Conservation (phyloP, 805 yeast species). For the Metschnikowia lachancei region DNA sequence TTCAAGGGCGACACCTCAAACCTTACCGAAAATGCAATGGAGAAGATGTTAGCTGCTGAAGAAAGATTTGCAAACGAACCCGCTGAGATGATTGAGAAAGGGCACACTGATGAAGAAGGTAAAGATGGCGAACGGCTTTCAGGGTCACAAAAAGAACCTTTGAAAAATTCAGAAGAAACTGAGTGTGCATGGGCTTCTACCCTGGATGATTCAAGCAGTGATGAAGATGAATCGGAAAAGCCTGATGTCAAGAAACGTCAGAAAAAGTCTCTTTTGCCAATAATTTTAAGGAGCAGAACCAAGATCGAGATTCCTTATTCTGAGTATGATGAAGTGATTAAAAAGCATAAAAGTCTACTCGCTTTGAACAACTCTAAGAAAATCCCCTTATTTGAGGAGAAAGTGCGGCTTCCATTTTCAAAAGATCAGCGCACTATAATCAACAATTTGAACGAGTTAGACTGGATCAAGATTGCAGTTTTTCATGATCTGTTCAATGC, state of each 20-base stretch:
- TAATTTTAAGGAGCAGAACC: not conserved
- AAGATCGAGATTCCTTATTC: constrained; percentile 1
- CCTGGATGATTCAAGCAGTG: constrained; percentile 3
- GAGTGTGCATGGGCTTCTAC: not conserved
- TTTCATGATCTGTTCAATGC: constrained; percentile 72
- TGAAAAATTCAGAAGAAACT: not conserved
- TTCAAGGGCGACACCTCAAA: constrained; percentile 43
- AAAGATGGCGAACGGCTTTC: constrained; percentile 9
- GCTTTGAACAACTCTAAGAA: constrained; percentile 1
- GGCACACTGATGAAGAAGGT: constrained; percentile 13
- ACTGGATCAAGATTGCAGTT: constrained; percentile 78
- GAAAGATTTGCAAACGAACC: constrained; percentile 24
- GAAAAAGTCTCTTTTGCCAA: not conserved
- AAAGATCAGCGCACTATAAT: constrained; percentile 42
- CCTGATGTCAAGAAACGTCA: not conserved
- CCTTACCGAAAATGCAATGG: constrained; percentile 36
- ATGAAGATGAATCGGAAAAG: not conserved
- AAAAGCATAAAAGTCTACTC: not conserved
- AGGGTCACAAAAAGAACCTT: not conserved
- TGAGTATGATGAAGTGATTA: constrained; percentile 6
- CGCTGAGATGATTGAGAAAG: constrained; percentile 11
- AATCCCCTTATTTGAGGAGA: constrained; percentile 31
- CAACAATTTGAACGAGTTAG: constrained; percentile 55
- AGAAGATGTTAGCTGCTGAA: constrained; percentile 37
- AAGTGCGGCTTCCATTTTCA: constrained; percentile 39